A percentile compares a stretch with the other conserved stretches of the same genome.
phyloP scores from a whole-genome alignment of 2,329 filamentous ascomycete species.

The Cadophora sp. region DNA sequence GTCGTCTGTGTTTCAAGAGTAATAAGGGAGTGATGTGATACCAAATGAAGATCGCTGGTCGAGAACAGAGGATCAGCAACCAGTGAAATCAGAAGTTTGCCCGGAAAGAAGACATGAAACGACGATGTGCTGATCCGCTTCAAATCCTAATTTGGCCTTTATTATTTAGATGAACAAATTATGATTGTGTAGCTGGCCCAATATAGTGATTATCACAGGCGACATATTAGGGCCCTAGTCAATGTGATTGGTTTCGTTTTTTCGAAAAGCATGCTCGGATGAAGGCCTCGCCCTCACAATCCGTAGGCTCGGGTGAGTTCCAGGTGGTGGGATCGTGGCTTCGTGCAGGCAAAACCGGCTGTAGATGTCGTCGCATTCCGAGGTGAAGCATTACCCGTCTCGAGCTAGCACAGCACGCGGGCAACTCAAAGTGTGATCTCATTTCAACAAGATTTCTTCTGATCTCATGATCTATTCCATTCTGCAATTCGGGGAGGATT shows the following conservation, averaged over 20 bases:
- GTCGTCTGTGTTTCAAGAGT: not conserved
- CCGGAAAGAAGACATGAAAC: not conserved
- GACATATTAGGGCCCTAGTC: not conserved
- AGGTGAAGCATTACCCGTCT: slow-evolving; percentile 1
- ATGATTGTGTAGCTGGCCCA: not conserved
- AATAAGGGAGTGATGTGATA: not conserved
- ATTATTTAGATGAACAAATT: not conserved
- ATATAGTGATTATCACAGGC: not conserved
- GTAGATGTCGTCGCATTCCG: not conserved
- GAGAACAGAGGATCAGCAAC: not conserved
- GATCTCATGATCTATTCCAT: slow-evolving; percentile 10
- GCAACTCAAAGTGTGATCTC: slow-evolving; percentile 1
- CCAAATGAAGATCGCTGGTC: not conserved
- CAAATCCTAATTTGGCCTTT: not conserved
- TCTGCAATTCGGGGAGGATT: not conserved
- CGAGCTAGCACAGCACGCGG: not conserved
- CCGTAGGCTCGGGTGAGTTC: slow-evolving; percentile 12
- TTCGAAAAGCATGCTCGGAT: not conserved
- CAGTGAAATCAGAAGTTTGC: not conserved
- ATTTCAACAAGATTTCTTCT: slow-evolving; percentile 6
- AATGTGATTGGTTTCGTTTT: not conserved
- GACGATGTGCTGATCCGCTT: not conserved
- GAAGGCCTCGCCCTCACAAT: not conserved
- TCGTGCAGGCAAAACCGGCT: slow-evolving; percentile 8
- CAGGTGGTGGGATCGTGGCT: not conserved